phyloP scores from a whole-genome alignment of 345 rosid species.

The Corymbia maculata region DNA sequence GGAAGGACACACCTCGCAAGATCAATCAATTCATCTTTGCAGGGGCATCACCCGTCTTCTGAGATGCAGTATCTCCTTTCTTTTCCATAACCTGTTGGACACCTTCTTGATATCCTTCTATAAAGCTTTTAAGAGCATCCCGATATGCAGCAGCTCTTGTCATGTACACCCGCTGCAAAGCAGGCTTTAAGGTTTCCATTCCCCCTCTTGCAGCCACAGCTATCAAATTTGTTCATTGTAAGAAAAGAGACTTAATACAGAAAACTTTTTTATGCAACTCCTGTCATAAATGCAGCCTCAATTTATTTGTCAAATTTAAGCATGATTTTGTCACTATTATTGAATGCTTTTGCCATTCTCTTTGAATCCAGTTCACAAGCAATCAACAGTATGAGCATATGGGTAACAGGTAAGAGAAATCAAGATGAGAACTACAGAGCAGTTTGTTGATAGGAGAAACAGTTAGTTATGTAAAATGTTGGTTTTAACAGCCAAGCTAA shows the following conservation, averaged over 20 bases:
- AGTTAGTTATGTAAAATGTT: background rate
- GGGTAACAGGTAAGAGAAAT: background rate
- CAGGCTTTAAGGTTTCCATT: slow-evolving; percentile 82
- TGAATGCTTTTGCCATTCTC: background rate
- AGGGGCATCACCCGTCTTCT: slow-evolving; percentile 9
- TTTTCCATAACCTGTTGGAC: slow-evolving; percentile 57
- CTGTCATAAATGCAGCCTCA: background rate
- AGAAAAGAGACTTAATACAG: background rate
- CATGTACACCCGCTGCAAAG: slow-evolving; percentile 86
- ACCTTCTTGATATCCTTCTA: slow-evolving; percentile 79
- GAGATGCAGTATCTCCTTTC: slow-evolving; percentile 31
- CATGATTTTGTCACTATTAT: background rate
- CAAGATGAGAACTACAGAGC: background rate
- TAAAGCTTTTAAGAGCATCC: slow-evolving; percentile 70
- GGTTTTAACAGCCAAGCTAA: background rate
- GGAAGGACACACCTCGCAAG: background rate
- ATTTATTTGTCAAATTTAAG: background rate
- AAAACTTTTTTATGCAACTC: background rate
- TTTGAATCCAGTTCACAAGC: background rate
- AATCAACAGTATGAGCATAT: background rate
- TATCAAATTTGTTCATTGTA: slow-evolving; percentile 4
- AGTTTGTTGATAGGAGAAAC: background rate
- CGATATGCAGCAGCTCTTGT: slow-evolving; percentile 75
- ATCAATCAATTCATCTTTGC: slow-evolving; percentile 12
- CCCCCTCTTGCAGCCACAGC: slow-evolving; percentile 95